These are phyloP conservation scores for Dalbergia oliveri DNA, from an alignment of 306 rosid species.

Conservation along the genomic window DNA sequence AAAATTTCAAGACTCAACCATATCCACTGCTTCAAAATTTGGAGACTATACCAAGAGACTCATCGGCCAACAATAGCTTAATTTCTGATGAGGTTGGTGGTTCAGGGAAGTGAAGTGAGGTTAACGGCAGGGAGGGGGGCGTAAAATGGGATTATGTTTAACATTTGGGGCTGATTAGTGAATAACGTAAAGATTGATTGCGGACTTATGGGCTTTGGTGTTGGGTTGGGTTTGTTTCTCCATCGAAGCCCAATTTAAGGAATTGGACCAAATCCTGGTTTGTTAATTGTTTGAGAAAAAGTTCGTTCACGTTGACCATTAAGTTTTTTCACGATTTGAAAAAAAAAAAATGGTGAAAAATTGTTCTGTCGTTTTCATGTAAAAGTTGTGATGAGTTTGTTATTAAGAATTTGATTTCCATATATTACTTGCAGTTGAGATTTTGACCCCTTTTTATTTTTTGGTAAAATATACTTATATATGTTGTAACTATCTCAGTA, in stretches of 20 bases:
- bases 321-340: too few relatives aligned
- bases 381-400: too few relatives aligned
- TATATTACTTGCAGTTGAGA: too few relatives aligned
- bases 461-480: too few relatives aligned
- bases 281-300: not conserved
- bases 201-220: not conserved
- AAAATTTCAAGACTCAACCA: not conserved
- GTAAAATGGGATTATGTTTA: not conserved
- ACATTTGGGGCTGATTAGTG: not conserved
- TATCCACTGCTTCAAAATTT: conserved; percentile 9
- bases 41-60: conserved; percentile 20
- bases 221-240: not conserved
- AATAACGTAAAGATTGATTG: not conserved
- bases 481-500: too few relatives aligned
- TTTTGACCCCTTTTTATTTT: too few relatives aligned
- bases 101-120: not conserved
- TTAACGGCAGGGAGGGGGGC: not conserved
- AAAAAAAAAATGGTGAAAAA: too few relatives aligned
- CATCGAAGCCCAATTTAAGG: not conserved
- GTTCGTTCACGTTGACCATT: too few relatives aligned
- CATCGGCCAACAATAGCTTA: not conserved
- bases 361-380: too few relatives aligned
- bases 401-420: too few relatives aligned
- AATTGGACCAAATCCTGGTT: not conserved
- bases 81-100: not conserved